A percentile compares a stretch with the other conserved stretches of the same genome.
These are phyloP conservation scores for Microcos paniculata DNA, from an alignment of 345 rosid species.

Conservation along the genomic window DNA sequence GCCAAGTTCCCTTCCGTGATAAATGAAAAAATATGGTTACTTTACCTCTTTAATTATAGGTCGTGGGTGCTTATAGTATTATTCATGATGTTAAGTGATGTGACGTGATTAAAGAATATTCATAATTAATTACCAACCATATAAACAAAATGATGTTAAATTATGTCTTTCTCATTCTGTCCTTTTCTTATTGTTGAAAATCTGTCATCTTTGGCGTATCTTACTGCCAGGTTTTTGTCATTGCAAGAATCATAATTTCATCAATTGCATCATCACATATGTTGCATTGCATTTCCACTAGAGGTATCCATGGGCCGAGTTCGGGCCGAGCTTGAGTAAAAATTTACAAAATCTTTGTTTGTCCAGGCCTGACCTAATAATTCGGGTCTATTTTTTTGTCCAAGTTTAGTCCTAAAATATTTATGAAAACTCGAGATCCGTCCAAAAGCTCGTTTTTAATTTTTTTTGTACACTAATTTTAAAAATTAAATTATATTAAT, in stretches of 20 bases:
- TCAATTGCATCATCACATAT: not conserved
- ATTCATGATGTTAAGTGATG: too few species aligned
- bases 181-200: not conserved
- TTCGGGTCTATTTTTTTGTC: too few species aligned
- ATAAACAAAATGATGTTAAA: not conserved
- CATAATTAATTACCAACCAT: not conserved
- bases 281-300: too few species aligned
- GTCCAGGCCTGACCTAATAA: too few species aligned
- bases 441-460: too few species aligned
- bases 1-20: not conserved
- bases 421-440: too few species aligned
- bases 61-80: not conserved
- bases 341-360: too few species aligned
- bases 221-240: not conserved
- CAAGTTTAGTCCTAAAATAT: too few species aligned
- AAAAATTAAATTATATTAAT: too few species aligned
- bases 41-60: not conserved
- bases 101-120: slow-evolving; percentile 6
- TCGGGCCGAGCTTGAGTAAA: too few species aligned
- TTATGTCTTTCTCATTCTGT: not conserved
- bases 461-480: too few species aligned
- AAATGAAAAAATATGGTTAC: not conserved
- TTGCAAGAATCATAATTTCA: not conserved
- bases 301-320: too few species aligned
- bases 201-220: not conserved